phyloP scores from a whole-genome alignment of 208 protist species.

The Porcisia hertigi region DNA sequence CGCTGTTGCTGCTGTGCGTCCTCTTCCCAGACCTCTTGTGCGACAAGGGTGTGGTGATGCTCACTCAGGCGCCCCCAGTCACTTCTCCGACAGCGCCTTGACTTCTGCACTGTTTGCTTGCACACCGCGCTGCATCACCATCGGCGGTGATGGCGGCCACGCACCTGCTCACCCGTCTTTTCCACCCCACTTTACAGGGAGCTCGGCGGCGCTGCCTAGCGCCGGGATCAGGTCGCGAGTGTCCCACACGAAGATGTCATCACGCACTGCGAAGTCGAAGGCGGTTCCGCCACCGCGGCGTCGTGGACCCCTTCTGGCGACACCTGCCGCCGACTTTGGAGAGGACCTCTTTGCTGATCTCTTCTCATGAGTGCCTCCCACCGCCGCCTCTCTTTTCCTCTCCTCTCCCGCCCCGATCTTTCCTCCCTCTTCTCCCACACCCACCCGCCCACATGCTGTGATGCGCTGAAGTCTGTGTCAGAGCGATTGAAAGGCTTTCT shows the following conservation, averaged over 20 bases:
- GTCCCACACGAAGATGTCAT: not conserved
- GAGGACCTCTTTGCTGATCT: slow-evolving; percentile 77
- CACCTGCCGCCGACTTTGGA: slow-evolving; percentile 14
- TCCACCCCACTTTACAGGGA: slow-evolving; percentile 7
- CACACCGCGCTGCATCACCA: slow-evolving; percentile 4
- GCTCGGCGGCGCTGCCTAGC: slow-evolving; percentile 1
- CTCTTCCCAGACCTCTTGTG: not conserved
- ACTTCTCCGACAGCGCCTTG: not conserved
- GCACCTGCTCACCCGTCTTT: not conserved
- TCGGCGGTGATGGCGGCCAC: not conserved
- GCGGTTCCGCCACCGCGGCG: slow-evolving; percentile 8
- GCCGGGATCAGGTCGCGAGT: not conserved
- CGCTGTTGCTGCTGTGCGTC: not conserved
- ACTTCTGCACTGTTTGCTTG: slow-evolving; percentile 12
- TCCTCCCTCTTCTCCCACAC: too few species aligned
- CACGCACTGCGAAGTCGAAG: not conserved
- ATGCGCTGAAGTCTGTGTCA: not conserved
- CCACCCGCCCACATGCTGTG: not conserved
- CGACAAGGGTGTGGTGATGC: not conserved
- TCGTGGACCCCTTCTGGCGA: slow-evolving; percentile 25
- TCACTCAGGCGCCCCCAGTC: not conserved
- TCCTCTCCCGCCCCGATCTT: slow-evolving; percentile 12
- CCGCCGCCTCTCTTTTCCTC: slow-evolving; percentile 5
- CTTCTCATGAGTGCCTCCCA: slow-evolving; percentile 41
- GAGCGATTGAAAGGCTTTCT: too few species aligned